phyloP scores from a whole-genome alignment of 2,329 filamentous ascomycete species.

The Chrysoporthe deuterocubensis region DNA sequence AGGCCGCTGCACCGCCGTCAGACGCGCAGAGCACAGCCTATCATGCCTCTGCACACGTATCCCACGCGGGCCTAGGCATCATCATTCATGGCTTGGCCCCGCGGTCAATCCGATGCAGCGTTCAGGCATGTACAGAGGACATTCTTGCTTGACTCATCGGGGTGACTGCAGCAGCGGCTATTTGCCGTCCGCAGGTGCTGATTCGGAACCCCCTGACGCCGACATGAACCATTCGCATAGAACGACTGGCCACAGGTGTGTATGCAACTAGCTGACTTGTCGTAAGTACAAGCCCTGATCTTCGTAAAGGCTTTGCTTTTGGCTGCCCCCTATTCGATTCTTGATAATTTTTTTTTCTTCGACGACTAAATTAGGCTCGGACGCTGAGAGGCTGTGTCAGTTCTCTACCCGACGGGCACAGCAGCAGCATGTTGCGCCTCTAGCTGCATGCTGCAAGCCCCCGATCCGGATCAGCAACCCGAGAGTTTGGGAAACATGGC shows the following conservation, averaged over 20 bases:
- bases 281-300: not conserved
- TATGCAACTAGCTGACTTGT: slow-evolving; percentile 9
- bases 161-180: not conserved
- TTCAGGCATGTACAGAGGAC: not conserved
- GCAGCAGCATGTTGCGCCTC: slow-evolving; percentile 11
- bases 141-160: slow-evolving; percentile 12
- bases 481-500: slow-evolving; percentile 27
- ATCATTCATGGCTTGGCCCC: not conserved
- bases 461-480: slow-evolving; percentile 29
- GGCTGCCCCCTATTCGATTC: not conserved
- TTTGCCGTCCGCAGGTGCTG: not conserved
- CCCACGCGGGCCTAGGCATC: not conserved
- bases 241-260: not conserved
- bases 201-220: not conserved
- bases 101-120: slow-evolving; percentile 8
- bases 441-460: slow-evolving; percentile 26
- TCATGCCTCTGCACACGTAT: slow-evolving; percentile 5
- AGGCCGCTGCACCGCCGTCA: slow-evolving; percentile 3
- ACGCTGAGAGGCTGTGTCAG: slow-evolving; percentile 21
- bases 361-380: too few species aligned
- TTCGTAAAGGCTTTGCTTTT: not conserved
- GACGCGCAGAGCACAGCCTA: slow-evolving; percentile 14
- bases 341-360: not conserved
- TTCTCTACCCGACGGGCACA: slow-evolving; percentile 16
- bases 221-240: not conserved